Evolutionary conservation across 306 rosid species (phyloP), one percentile per base, ranked within the genome.

Genomic region (Vigna hirtella): DNA sequence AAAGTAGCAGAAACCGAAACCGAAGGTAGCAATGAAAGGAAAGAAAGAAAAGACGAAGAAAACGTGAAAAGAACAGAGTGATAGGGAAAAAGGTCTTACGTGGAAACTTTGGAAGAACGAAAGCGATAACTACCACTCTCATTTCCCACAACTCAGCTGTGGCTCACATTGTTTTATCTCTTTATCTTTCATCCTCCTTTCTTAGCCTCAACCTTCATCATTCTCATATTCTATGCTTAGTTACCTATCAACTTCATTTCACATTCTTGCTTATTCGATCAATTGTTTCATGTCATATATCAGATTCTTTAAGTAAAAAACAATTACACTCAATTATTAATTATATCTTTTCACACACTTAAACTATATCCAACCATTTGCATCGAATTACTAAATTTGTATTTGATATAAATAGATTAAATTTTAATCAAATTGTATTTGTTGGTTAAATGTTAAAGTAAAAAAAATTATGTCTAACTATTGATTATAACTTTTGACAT

Each of bases 141-240:
- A 49, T 59, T 77, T 85, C 63, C 67, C 72, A 78, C 78, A 17
- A 32, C 18, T 69, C 58, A 76, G 62, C 77, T 94, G 96, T 94
- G 97, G 96, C 78, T 76, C 68, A 71, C 43, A 78, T 50, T 38
- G 72, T 88, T 15, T 87, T 94, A 94, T 94, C 98, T 73, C 96
- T 83, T 91, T 91, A 94, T 91, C 97, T 82, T 77, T 73, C 77
- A 14, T 24, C 36, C 62, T 87, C 74, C 85, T 78, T 86, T 90
- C 90, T 90, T 88, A 84, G 85, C 96, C 98, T 89, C 96, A 90
- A 10, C 74, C 76, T 74, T 81, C 62, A 55, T 53, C 2, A 49
- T 63, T 79, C 78, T 66, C 24, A 10, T 7, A 40, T 65, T 52
- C 26, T 3, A 5, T 59, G 34, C 5, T 64, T 56, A 52, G 63